Evolutionary conservation across 1,139 yeast species (phyloP).

Genomic region (Suhomyces coccinellae): DNA sequence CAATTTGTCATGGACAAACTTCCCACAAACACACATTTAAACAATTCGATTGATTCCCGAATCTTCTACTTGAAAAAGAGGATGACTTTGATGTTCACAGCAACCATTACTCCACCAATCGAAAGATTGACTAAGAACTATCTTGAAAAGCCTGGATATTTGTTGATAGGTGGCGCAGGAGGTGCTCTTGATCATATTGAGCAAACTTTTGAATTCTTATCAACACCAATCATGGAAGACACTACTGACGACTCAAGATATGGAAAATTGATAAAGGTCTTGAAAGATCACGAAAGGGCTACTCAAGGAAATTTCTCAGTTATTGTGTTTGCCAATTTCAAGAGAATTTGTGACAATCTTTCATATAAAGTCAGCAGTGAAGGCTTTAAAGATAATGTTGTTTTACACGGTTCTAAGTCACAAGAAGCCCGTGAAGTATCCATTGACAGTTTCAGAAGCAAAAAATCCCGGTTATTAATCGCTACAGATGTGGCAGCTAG

Average conservation of each 20-base stretch:
- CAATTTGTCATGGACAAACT: constrained; percentile 53
- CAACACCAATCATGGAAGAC: constrained; percentile 18
- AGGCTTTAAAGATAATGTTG: constrained; percentile 51
- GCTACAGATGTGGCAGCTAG: constrained; percentile 96
- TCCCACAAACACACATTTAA: constrained; percentile 34
- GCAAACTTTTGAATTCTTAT: constrained; percentile 61
- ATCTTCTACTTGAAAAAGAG: constrained; percentile 33
- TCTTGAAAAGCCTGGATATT: constrained; percentile 59
- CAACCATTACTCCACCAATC: constrained; percentile 80
- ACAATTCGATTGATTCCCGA: constrained; percentile 23
- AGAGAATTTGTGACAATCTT: constrained; percentile 68
- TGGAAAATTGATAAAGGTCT: constrained; percentile 25
- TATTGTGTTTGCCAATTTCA: constrained; percentile 80
- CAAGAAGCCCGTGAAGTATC: constrained; percentile 90
- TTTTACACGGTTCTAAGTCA: constrained; percentile 82
- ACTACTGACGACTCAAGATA: constrained; percentile 26
- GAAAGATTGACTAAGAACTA: constrained; percentile 66
- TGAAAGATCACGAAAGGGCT: constrained; percentile 30
- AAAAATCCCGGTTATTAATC: constrained; percentile 63
- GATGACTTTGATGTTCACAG: constrained; percentile 85
- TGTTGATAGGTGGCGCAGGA: constrained; percentile 65
- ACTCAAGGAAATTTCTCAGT: constrained; percentile 43
- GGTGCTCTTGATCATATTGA: constrained; percentile 67
- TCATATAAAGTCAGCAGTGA: constrained; percentile 48
- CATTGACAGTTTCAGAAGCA: constrained; percentile 59